phyloP scores from a whole-genome alignment of 2,329 filamentous ascomycete genomes.

The Blumeriella jaapii region DNA sequence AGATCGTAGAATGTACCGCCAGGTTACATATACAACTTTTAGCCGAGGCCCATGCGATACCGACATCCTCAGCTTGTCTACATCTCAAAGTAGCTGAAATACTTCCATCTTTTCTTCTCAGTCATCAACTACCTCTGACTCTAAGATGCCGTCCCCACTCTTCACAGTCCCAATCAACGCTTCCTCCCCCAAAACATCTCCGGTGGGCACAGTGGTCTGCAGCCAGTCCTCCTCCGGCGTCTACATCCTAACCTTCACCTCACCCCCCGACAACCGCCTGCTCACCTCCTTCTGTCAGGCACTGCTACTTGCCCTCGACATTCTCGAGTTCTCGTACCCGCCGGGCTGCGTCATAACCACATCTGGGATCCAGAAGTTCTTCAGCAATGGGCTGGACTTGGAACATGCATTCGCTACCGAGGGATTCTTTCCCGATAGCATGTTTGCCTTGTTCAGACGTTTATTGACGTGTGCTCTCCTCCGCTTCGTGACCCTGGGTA shows the following conservation, averaged over 20 bases:
- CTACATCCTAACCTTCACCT: constrained; percentile 63
- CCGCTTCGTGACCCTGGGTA: background rate
- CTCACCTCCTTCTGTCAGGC: constrained; percentile 56
- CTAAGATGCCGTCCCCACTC: constrained; percentile 27
- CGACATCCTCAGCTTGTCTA: too few relatives aligned
- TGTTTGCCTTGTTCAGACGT: constrained; percentile 55
- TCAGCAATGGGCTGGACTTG: constrained; percentile 72
- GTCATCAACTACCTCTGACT: too few relatives aligned
- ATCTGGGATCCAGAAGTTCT: constrained; percentile 66
- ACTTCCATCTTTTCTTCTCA: too few relatives aligned
- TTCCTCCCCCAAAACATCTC: constrained; percentile 30
- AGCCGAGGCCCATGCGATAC: too few relatives aligned
- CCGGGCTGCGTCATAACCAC: constrained; percentile 71
- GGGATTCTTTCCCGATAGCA: constrained; percentile 46
- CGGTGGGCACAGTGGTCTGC: constrained; percentile 50
- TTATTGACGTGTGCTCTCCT: constrained; percentile 40
- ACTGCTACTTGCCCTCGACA: constrained; percentile 60
- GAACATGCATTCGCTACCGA: constrained; percentile 48
- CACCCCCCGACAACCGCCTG: constrained; percentile 66
- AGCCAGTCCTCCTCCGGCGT: constrained; percentile 46
- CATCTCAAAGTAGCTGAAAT: too few relatives aligned
- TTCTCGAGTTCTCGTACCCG: constrained; percentile 51
- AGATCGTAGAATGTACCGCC: too few relatives aligned
- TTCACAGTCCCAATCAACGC: constrained; percentile 48
- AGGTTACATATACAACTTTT: too few relatives aligned